Base-by-base conservation (phyloP, 306 rosid genomes). In the Prunus mongolica region DNA sequence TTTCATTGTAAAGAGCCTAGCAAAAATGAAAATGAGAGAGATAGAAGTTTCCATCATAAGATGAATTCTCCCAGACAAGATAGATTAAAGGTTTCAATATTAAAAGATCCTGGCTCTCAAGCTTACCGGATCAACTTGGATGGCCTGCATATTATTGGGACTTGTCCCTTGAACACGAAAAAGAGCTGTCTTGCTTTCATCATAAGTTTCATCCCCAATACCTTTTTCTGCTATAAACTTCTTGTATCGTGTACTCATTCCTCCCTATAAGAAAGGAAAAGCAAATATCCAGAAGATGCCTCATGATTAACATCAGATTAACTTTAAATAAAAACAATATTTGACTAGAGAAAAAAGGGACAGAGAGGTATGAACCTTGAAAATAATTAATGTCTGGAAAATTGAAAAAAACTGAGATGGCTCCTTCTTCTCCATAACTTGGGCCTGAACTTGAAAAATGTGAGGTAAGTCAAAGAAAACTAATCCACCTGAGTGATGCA, bases 111-210 rank as follows among this genome's bases (percentile, higher is more conserved):
- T 28, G 15, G 5, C 19, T 28, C 13, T 67, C 72, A 79, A 82
- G 86, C 93, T 68, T 84, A 94, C 98, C n/a, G 78, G 86, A 78
- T 90, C 90, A 41, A 90, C 95, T 88, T 94, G 95, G 84, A 94
- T 90, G 67, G 96, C 98, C 88, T 90, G 97, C 92, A 92, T 89
- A 76, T 90, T 90, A 44, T 83, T 83, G 19, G 82, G 86, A 86
- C 88, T 88, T 14, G 87, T 90, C 66, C 98, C 98, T 90, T 90
- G 98, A 75, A 94, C 87, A 80, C 87, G 93, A 79, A 94, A 92
- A 46, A 94, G 85, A 65, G 97, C 95, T 67, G 69, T 86, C 78
- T 84, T 82, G 66, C 77, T 83, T 84, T 86, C 91, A 78, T 82
- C 81, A 77, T 86, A 87, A 27, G 91, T 87, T 77, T 94, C 91